Evolutionary conservation across 306 rosid species (phyloP).

Genomic region (Arachis hypogaea): DNA sequence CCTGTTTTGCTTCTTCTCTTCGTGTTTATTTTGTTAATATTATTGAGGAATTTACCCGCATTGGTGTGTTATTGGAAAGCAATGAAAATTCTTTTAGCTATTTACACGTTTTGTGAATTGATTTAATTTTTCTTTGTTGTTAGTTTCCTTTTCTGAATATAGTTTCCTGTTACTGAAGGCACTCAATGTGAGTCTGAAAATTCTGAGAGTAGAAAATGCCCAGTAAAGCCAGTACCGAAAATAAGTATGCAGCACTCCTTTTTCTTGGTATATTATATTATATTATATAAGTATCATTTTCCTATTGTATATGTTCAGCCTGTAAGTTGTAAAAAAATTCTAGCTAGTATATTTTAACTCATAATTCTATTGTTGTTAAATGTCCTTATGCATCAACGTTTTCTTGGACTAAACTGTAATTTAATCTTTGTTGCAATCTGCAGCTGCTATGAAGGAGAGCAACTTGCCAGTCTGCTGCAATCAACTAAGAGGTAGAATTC

Average conservation of each 20-base stretch:
- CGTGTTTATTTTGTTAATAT: too few species aligned
- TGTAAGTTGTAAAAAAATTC: not conserved
- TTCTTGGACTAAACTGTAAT: not conserved
- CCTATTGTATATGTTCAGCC: conserved; percentile 2
- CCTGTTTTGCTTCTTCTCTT: too few species aligned
- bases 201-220: too few species aligned
- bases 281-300: not conserved
- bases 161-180: too few species aligned
- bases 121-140: too few species aligned
- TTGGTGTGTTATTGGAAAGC: too few species aligned
- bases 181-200: too few species aligned
- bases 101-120: too few species aligned
- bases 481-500: conserved; percentile 57
- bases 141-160: too few species aligned
- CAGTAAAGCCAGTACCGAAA: not conserved
- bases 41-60: too few species aligned
- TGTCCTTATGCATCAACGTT: not conserved
- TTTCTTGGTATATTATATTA: not conserved
- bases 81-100: too few species aligned
- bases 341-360: not conserved
- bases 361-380: not conserved
- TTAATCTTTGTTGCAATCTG: conserved; percentile 24
- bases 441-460: conserved; percentile 67
- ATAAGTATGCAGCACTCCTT: conserved; percentile 32
- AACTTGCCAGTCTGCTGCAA: conserved; percentile 56